Evolutionary conservation across 257 asterid genomes (phyloP).

Genomic region (Solanum ossicruentum): DNA sequence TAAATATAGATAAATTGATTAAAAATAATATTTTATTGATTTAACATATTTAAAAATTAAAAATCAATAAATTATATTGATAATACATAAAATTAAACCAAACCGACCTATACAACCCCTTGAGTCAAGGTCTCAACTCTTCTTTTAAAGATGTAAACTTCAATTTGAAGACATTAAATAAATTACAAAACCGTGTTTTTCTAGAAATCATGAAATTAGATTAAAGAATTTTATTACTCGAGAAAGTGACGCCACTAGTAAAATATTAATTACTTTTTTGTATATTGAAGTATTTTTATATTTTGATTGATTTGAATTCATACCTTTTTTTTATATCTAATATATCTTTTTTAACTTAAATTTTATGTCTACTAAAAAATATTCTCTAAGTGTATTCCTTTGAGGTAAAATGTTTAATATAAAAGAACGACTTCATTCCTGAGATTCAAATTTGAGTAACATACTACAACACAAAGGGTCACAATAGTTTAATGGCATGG

Average conservation of each 20-base stretch:
- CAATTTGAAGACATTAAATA: background rate
- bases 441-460: background rate
- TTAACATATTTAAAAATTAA: no score
- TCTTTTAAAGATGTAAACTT: background rate
- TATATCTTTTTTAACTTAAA: background rate
- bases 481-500: background rate
- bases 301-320: background rate
- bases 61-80: no score
- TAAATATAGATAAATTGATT: no score
- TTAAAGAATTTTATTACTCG: background rate
- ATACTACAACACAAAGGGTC: background rate
- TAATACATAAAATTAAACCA: no score
- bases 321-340: background rate
- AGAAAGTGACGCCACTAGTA: background rate
- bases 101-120: no score
- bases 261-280: background rate
- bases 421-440: background rate
- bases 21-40: no score
- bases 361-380: no score
- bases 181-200: background rate
- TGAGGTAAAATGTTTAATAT: background rate
- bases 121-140: accelerated
- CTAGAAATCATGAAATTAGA: background rate
- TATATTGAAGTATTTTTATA: accelerated
- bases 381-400: no score